Evolutionary conservation across 2,329 filamentous ascomycete species (phyloP), one percentile per base, ranked within the genome.

Genomic region (Dothideomycetes sp.): DNA sequence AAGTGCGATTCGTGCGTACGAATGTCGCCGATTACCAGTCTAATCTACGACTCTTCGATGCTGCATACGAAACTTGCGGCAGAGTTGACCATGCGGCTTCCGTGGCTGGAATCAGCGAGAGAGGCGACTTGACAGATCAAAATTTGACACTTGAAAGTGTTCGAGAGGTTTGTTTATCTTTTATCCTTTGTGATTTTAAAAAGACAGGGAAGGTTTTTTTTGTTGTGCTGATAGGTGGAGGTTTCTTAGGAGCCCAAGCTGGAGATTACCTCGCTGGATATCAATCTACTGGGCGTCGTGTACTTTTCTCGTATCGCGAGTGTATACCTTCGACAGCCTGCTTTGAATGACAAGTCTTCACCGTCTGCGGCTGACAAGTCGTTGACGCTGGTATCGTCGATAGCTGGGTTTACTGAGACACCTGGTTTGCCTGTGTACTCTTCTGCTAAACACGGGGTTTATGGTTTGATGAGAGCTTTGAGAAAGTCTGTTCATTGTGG

Each of bases 31-130:
- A 61, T 30, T 71, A 73, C 48, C 48, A 59, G n/a, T 61, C 65
- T 11, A 62, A 69, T 19, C 51, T 71, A 20, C 54, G 55, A 3
- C 54, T 74, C 4, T 73, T 73, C 51, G 62, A 69, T 17, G 45
- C 58, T 3, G 67, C 69, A 0, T 61, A 63, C 29, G 52, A 62
- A 5, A 59, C 56, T n/a, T 66, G 68, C 43, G 65, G 65, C 3
- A 57, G 56, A 5, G 60, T 73, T 16, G 70, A 74, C 43, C 64
- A 69, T 44, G 70, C 69, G 4, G 60, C 71, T 15, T 64, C 64
- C 4, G 67, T 62, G 22, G 70, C 70, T 1, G 70, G 66, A 0
- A 62, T 68, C 4, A 57, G 59, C 12, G 69, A 71, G 44, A 58
- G 60, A 5, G 57, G 56, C 0, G 62, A 65, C 30, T 67, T 64